A percentile compares a stretch with the other conserved stretches of the same genome.
These are phyloP conservation scores for button mushroom (Agaricus bisporus) DNA, from an alignment of 768 basidiomycete species.

Conservation along the genomic window DNA sequence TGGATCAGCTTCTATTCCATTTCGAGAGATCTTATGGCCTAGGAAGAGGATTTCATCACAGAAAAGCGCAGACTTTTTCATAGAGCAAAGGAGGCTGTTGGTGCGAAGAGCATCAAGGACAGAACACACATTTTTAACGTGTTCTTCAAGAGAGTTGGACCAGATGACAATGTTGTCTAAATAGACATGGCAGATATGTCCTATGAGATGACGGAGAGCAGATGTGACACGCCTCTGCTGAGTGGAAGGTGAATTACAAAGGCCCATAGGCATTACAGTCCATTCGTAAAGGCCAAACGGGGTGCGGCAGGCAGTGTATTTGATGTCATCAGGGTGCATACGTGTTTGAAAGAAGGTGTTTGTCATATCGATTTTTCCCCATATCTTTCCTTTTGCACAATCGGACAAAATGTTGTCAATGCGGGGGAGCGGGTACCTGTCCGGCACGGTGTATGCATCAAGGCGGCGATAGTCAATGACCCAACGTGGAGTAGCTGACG, in stretches of 20 bases:
- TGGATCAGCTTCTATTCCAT: conserved; percentile 20
- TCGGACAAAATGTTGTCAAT: conserved; percentile 20
- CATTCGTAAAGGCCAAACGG: conserved; percentile 29
- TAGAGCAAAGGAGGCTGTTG: conserved; percentile 11
- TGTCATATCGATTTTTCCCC: conserved; percentile 34
- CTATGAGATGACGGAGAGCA: conserved; percentile 26
- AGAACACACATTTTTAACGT: conserved; percentile 16
- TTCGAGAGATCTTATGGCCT: conserved; percentile 27
- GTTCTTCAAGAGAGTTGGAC: conserved; percentile 30
- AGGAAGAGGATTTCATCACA: conserved; percentile 21
- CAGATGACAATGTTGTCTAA: conserved; percentile 34
- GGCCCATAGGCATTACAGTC: conserved; percentile 32
- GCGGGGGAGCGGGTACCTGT: conserved; percentile 14
- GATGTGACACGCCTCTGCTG: conserved; percentile 23
- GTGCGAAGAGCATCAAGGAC: conserved; percentile 20
- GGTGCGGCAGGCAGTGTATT: conserved; percentile 21
- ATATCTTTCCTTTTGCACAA: conserved; percentile 29
- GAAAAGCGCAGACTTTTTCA: conserved; percentile 17
- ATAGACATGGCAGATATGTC: conserved; percentile 32
- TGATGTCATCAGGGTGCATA: conserved; percentile 21
- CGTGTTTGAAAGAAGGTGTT: conserved; percentile 26
- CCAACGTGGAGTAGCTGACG: conserved; percentile 23
- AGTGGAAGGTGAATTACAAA: conserved; percentile 23
- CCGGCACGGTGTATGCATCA: conserved; percentile 16
- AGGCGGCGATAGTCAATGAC: conserved; percentile 27